Base-by-base conservation (phyloP, 495 filamentous ascomycete genomes). In the Terfezia boudieri region DNA sequence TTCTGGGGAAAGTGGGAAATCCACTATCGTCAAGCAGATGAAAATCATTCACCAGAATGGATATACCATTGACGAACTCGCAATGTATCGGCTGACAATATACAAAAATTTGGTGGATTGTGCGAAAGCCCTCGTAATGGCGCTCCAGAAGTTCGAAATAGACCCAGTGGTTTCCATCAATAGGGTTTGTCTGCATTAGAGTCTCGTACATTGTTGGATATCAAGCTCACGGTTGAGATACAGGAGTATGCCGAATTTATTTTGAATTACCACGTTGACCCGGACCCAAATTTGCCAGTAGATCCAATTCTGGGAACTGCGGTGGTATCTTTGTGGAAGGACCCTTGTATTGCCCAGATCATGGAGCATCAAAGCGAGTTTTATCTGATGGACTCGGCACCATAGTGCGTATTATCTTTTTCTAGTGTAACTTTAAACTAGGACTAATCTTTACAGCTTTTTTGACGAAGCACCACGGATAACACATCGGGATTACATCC, bases 11-110 rank as follows among this genome's bases (percentile, higher is more conserved):
- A 95, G 88, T 69, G 90, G 90, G 51, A 98, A 98, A 69, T 95
- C 90, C 51, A 98, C 90, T 4, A 95, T 96, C 59, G 90, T 98
- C 58, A 96, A 96, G 68, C 90, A 96, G 74, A 98, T 96, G 90
- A 98, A 98, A 70, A 96, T 98, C 63, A 96, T 96, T 60, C 90
- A 96, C 63, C 83, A 95, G 63, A 93, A 93, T 69, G 90, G 90
- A 55, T 98, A 96, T 67, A 83, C 84, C 2, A 75, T 81, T 56
- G 87, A 95, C 59, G 90, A 98, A 66, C 76, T 95, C 52, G 81
- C 80, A 51, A 76, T 92, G 61, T 96, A 98, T 69, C 84, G 90
- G 43, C 76, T 92, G 52, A 95, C 89, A 35, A 84, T 98, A 43
- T 98, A 92, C 73, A 96, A 96, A 71, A 98, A 98, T 67, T 74